phyloP scores from a whole-genome alignment of 2,329 filamentous ascomycete genomes.

The Balansia obtecta region DNA sequence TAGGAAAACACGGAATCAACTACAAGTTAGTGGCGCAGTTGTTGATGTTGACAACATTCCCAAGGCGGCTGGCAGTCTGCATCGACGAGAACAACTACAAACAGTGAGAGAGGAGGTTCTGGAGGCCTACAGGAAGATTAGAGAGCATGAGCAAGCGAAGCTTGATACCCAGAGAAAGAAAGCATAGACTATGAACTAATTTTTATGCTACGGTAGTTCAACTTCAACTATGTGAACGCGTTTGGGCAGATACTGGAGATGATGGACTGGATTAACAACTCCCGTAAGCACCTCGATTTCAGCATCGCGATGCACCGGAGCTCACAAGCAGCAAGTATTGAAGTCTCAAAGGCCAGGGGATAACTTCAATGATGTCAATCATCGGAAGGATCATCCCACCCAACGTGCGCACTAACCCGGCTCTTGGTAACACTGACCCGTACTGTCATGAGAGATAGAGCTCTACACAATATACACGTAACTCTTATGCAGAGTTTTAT shows the following conservation, averaged over 20 bases:
- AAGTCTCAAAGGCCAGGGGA: too few species aligned
- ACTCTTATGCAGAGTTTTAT: too few species aligned
- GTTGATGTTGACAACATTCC: constrained; percentile 25
- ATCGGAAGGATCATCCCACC: too few species aligned
- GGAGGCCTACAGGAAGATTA: constrained; percentile 26
- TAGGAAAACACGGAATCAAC: constrained; percentile 26
- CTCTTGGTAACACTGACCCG: too few species aligned
- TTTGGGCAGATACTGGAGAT: neutral
- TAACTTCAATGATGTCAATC: too few species aligned
- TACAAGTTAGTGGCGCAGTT: constrained; percentile 21
- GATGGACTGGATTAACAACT: too few species aligned
- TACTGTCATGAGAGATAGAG: too few species aligned
- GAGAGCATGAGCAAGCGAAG: constrained; percentile 25
- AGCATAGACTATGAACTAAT: neutral
- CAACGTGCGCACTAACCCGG: too few species aligned
- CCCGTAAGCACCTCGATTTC: too few species aligned
- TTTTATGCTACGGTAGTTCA: neutral
- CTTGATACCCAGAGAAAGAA: constrained; percentile 9
- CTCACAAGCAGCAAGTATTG: too few species aligned
- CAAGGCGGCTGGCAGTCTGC: constrained; percentile 26
- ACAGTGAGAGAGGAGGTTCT: constrained; percentile 22
- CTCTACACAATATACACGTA: too few species aligned
- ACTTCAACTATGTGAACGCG: neutral
- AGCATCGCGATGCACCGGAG: too few species aligned
- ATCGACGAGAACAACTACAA: constrained; percentile 27